phyloP scores from a whole-genome alignment of 2,329 filamentous ascomycete genomes.

The Cordyceps farinosa region DNA sequence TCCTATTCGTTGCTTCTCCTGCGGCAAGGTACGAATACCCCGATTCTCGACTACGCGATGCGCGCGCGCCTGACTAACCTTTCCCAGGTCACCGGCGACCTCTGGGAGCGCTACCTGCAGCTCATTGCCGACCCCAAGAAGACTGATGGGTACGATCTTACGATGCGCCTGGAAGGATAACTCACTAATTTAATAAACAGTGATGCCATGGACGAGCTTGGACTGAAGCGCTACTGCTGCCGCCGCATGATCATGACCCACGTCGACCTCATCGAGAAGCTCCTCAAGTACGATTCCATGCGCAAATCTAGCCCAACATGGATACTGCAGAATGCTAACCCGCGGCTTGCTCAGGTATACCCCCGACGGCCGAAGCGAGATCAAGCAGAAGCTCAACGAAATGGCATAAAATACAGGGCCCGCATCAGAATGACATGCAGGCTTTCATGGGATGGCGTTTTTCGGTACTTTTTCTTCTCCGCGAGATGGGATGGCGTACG shows the following conservation, averaged over 20 bases:
- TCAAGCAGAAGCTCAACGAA: conserved; percentile 20
- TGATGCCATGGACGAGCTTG: conserved; percentile 93
- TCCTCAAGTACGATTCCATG: conserved; percentile 68
- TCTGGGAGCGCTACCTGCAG: conserved; percentile 94
- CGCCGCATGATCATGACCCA: conserved; percentile 99
- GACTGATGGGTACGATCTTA: conserved; percentile 62
- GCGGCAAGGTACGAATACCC: conserved; percentile 74
- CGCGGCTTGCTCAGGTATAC: conserved; percentile 47
- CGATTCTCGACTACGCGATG: conserved; percentile 12
- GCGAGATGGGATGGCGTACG: conserved; percentile 15
- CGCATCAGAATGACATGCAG: not conserved
- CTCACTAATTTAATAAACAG: conserved; percentile 48
- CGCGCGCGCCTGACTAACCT: conserved; percentile 29
- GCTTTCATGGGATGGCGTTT: conserved; percentile 19
- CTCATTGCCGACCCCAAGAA: conserved; percentile 72
- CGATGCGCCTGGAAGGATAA: not conserved
- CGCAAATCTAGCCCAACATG: not conserved
- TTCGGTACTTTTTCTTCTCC: conserved; percentile 1
- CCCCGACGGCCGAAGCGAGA: conserved; percentile 49
- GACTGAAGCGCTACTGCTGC: conserved; percentile 95
- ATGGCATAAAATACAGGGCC: conserved; percentile 12
- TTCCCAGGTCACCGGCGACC: conserved; percentile 83
- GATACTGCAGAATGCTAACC: conserved; percentile 3
- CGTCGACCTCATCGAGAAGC: conserved; percentile 97
- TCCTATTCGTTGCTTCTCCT: conserved; percentile 96